Evolutionary conservation across 495 filamentous ascomycete species (phyloP), one percentile per base, ranked within the genome.

Genomic region (Hyphodiscus hymeniophilus): DNA sequence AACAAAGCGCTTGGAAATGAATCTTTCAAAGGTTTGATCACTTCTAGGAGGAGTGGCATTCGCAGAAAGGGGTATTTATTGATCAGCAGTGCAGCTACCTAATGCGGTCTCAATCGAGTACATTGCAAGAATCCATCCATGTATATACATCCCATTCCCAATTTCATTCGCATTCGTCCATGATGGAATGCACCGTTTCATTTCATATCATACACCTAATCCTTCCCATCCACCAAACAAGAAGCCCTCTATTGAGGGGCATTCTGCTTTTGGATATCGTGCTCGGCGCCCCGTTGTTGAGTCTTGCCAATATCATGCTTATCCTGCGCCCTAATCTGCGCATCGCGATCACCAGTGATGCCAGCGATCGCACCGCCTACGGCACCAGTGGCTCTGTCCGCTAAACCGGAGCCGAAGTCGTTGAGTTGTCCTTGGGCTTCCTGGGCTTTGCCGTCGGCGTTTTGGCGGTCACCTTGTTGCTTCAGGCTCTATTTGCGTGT

Each of bases 261-360:
- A 31, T 57, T 57, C 68, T 84, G 74, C 77, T 87, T 89, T 56
- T 79, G 64, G 47, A 95, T 77, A 62, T 95, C 90, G 20, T 69
- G 66, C 77, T 95, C 90, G 10, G 82, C 90, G 44, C 90, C 83
- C 11, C 90, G 73, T 72, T 94, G 84, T 60, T 76, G 70, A 20
- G 84, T 89, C 78, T 95, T 96, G 28, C 90, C 91, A 55, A 75
- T 65, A 60, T 94, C 90, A 56, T 94, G 91, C 61, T 82, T 71
- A 38, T 76, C 59, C 63, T 81, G 70, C 40, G 74, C 78, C 54
- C 76, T 69, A 8, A 60, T 49, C 70, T 94, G 71, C 35, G 75
- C 75, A 24, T 67, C 67, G 5, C 67, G 61, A 60, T 97, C 82
- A 18, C 90, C 89, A 6, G 78, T 82, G 7, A 94, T 46, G 16